These are phyloP conservation scores for Kwoniella dejecticola DNA, from an alignment of 768 basidiomycete genomes.

Conservation along the genomic window DNA sequence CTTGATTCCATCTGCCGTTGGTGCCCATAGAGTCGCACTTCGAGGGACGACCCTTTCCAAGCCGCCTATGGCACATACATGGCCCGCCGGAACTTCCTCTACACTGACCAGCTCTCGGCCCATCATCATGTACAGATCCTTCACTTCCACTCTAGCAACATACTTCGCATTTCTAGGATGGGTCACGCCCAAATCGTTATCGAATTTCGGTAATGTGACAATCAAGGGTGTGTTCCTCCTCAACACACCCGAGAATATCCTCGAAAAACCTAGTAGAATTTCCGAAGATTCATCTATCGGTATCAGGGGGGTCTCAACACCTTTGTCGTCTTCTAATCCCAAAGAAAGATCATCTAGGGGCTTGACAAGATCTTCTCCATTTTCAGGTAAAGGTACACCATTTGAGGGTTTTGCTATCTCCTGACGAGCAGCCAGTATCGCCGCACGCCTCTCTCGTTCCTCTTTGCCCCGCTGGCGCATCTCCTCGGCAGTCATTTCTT, in stretches of 20 bases:
- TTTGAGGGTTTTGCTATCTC: conserved; percentile 18
- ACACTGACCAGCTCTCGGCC: conserved; percentile 88
- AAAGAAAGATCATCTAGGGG: conserved; percentile 27
- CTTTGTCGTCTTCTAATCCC: neutral
- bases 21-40: conserved; percentile 83
- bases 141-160: conserved; percentile 64
- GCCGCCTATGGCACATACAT: conserved; percentile 89
- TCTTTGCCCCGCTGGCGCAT: conserved; percentile 69
- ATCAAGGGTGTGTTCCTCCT: conserved; percentile 66
- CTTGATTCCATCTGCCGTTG: conserved; percentile 56
- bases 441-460: conserved; percentile 51
- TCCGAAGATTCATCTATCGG: conserved; percentile 58
- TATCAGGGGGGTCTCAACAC: conserved; percentile 13
- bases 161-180: conserved; percentile 72
- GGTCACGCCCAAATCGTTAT: conserved; percentile 62
- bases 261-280: conserved; percentile 84
- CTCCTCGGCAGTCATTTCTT: conserved; percentile 75
- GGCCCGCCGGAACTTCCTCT: conserved; percentile 80
- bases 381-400: conserved; percentile 14
- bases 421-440: conserved; percentile 24
- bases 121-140: conserved; percentile 94
- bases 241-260: conserved; percentile 88
- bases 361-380: conserved; percentile 28
- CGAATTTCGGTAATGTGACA: conserved; percentile 86
- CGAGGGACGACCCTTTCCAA: conserved; percentile 87